Evolutionary conservation across 305 asterid species (phyloP).

Genomic region (Petunia hybrid): DNA sequence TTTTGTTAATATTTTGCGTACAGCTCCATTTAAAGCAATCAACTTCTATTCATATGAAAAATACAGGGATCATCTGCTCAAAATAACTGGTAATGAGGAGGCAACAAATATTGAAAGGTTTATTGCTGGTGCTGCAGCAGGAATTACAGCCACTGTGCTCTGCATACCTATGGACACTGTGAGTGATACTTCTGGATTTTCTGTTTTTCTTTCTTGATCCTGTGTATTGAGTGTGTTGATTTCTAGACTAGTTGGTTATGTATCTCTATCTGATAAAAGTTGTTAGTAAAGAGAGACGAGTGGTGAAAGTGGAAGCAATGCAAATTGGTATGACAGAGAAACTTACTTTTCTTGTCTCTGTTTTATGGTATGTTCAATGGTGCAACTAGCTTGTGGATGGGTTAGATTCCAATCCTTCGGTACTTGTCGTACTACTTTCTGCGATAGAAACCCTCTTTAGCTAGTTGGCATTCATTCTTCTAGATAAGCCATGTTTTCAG

Average conservation of each 20-base stretch:
- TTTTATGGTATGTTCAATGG: constrained; percentile 23
- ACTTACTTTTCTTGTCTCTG: not conserved
- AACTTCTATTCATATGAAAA: constrained; percentile 93
- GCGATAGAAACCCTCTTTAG: not conserved
- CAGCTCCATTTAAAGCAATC: constrained; percentile 97
- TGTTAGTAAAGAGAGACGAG: not conserved
- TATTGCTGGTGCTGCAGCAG: constrained; percentile 96
- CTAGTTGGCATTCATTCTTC: constrained; percentile 17
- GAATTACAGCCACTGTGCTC: constrained; percentile 93
- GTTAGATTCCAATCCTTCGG: not conserved
- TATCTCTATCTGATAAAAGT: not conserved
- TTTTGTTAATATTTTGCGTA: constrained; percentile 86
- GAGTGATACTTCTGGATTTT: constrained; percentile 49
- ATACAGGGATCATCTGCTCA: constrained; percentile 76
- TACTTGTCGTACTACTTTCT: not conserved
- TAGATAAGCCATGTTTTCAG: not conserved
- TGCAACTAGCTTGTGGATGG: constrained; percentile 21
- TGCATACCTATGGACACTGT: constrained; percentile 99
- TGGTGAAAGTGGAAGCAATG: not conserved
- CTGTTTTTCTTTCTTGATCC: constrained; percentile 26
- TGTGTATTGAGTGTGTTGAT: not conserved
- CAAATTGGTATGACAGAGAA: not conserved
- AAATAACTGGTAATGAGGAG: constrained; percentile 75
- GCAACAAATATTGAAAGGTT: constrained; percentile 88
- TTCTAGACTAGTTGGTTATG: constrained; percentile 1